A percentile compares a stretch with the other conserved stretches of the same genome.
Evolutionary conservation across 495 filamentous ascomycete species (phyloP).

Genomic region (Astrothelium macrocarpum): DNA sequence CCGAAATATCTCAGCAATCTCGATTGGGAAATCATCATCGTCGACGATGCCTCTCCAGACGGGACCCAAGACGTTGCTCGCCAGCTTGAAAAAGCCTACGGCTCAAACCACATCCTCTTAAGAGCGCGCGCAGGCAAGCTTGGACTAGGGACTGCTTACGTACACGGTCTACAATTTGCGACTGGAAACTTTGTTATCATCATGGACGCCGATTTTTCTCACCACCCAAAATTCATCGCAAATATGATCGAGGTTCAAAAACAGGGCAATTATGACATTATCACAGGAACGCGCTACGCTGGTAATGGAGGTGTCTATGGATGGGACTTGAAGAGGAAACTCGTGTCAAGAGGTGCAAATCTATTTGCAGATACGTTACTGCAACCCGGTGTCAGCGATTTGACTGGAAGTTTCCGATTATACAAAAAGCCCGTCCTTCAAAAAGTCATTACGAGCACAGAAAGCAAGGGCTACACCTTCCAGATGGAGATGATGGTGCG

Average conservation of each 20-base stretch:
- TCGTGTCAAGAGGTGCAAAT: constrained; percentile 85
- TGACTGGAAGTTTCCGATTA: constrained; percentile 88
- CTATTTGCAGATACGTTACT: constrained; percentile 91
- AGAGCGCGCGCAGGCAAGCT: constrained; percentile 87
- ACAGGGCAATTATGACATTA: constrained; percentile 74
- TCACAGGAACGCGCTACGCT: constrained; percentile 89
- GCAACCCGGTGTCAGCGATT: constrained; percentile 87
- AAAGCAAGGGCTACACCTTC: constrained; percentile 94
- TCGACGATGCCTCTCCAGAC: constrained; percentile 96
- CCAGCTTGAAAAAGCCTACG: constrained; percentile 79
- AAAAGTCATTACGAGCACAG: constrained; percentile 78
- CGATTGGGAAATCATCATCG: constrained; percentile 93
- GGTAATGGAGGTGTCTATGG: constrained; percentile 88
- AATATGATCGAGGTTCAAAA: constrained; percentile 72
- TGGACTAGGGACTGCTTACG: constrained; percentile 91
- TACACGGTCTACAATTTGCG: constrained; percentile 80
- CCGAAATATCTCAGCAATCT: constrained; percentile 51
- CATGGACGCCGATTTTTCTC: constrained; percentile 99
- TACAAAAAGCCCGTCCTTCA: constrained; percentile 87
- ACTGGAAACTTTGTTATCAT: constrained; percentile 95
- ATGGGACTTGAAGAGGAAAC: constrained; percentile 94
- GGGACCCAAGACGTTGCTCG: constrained; percentile 81
- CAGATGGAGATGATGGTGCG: constrained; percentile 98
- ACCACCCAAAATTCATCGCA: constrained; percentile 94
- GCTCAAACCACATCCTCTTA: constrained; percentile 63